Conservation (phyloP, 208 protist genomes). For the Wallacemonas sp. region DNA sequence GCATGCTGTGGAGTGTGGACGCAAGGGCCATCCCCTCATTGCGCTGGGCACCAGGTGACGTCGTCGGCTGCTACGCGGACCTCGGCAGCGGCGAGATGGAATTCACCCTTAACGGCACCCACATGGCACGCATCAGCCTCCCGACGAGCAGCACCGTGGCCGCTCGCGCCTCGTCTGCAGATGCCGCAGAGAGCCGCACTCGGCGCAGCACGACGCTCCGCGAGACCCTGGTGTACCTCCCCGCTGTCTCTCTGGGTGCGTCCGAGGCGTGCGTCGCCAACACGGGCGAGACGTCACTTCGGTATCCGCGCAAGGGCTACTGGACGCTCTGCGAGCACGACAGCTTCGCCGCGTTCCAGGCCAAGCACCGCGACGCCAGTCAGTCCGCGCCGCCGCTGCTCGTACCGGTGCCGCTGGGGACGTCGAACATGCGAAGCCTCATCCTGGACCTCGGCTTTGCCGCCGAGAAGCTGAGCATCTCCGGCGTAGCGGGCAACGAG, state of each 20-base stretch:
- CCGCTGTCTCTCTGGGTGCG: constrained; percentile 25
- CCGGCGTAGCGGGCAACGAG: neutral
- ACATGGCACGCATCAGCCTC: constrained; percentile 14
- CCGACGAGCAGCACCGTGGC: constrained; percentile 16
- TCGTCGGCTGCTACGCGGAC: constrained; percentile 32
- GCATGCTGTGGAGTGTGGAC: constrained; percentile 30
- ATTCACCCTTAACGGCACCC: constrained; percentile 30
- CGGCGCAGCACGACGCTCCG: constrained; percentile 4
- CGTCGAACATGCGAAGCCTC: neutral
- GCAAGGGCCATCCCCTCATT: constrained; percentile 11
- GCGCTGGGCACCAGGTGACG: constrained; percentile 29
- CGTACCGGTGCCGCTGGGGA: neutral
- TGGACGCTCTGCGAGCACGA: constrained; percentile 8
- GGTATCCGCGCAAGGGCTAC: constrained; percentile 23
- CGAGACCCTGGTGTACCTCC: constrained; percentile 29
- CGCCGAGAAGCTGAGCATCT: neutral
- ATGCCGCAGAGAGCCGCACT: neutral
- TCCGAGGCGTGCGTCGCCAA: constrained; percentile 34
- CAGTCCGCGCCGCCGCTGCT: neutral
- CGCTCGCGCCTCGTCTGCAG: neutral
- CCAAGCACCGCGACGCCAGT: neutral
- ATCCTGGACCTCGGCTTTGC: neutral
- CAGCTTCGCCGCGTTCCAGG: neutral
- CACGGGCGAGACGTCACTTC: constrained; percentile 26
- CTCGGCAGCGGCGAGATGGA: constrained; percentile 25